Conservation (phyloP, 495 filamentous ascomycete genomes). For the Trichocladium uniseriatum region DNA sequence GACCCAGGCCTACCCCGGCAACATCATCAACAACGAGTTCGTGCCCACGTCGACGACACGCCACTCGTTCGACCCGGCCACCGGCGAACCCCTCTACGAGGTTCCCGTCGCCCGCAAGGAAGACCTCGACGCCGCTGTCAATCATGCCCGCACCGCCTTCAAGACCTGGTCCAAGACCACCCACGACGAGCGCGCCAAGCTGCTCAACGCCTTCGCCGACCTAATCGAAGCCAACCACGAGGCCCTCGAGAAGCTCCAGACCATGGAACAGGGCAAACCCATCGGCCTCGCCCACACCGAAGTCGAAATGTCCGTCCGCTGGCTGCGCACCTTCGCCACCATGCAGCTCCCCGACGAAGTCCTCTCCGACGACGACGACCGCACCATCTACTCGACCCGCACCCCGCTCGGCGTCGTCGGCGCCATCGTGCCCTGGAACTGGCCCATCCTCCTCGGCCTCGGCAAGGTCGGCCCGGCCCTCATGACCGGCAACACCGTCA, state of each 20-base stretch:
- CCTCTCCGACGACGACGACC: conserved; percentile 29
- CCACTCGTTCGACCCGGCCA: conserved; percentile 31
- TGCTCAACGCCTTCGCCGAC: conserved; percentile 41
- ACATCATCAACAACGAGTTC: conserved; percentile 29
- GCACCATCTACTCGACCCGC: conserved; percentile 1
- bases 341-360: conserved; percentile 10
- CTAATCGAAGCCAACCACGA: conserved; percentile 24
- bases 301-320: no score
- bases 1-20: conserved; percentile 9
- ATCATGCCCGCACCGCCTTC: conserved; percentile 31
- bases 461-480: conserved; percentile 47
- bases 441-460: conserved; percentile 43
- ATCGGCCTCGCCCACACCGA: conserved; percentile 25
- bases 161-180: conserved; percentile 27
- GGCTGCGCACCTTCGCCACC: not conserved
- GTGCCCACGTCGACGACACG: conserved; percentile 21
- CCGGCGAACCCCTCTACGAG: conserved; percentile 30
- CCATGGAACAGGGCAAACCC: conserved; percentile 18
- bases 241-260: conserved; percentile 24
- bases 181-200: conserved; percentile 37
- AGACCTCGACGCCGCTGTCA: conserved; percentile 38
- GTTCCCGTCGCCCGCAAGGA: conserved; percentile 27
- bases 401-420: conserved; percentile 42
- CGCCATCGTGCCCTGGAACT: conserved; percentile 55
- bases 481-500: conserved; percentile 50